These are phyloP conservation scores for Penicillium sp. DNA, from an alignment of 2,329 filamentous ascomycete species.

Conservation along the genomic window DNA sequence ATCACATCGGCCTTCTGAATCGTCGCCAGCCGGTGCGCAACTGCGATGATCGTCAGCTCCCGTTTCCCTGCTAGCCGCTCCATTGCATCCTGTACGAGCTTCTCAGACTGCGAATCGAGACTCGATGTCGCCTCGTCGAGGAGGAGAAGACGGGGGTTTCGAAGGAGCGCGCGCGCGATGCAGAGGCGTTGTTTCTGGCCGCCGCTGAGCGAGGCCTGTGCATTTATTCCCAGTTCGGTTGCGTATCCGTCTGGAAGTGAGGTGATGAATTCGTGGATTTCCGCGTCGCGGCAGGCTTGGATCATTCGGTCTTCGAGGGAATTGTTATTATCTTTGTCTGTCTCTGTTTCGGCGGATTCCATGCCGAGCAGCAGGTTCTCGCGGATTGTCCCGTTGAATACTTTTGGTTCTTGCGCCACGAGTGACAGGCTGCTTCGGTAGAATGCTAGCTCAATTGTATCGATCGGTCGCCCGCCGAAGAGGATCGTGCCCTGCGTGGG, in stretches of 20 bases:
- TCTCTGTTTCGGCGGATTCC: slow-evolving; percentile 24
- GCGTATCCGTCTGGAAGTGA: slow-evolving; percentile 58
- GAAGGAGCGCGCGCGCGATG: slow-evolving; percentile 60
- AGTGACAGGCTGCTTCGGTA: slow-evolving; percentile 42
- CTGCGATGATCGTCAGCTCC: slow-evolving; percentile 69
- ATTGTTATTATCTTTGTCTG: slow-evolving; percentile 40
- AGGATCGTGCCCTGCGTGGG: slow-evolving; percentile 54
- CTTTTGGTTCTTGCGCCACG: slow-evolving; percentile 49
- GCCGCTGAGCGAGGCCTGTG: slow-evolving; percentile 54
- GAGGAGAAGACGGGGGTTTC: slow-evolving; percentile 58
- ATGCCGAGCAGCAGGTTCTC: slow-evolving; percentile 56
- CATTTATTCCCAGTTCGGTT: slow-evolving; percentile 57
- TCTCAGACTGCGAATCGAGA: slow-evolving; percentile 70
- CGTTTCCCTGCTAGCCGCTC: slow-evolving; percentile 63
- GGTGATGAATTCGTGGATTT: slow-evolving; percentile 59
- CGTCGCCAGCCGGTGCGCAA: slow-evolving; percentile 77
- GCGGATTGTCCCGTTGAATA: slow-evolving; percentile 53
- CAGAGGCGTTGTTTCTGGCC: slow-evolving; percentile 63
- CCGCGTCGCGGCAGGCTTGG: slow-evolving; percentile 56
- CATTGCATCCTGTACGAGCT: slow-evolving; percentile 70
- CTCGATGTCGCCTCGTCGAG: slow-evolving; percentile 65
- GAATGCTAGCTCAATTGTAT: slow-evolving; percentile 30
- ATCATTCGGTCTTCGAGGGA: slow-evolving; percentile 33
- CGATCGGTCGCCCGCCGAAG: slow-evolving; percentile 40
- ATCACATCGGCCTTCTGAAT: slow-evolving; percentile 81